Percentiles rank a stretch among this genome's conserved stretches.
These are phyloP conservation scores for Umbellularia californica DNA, from an alignment of 164 flowering plant genomes.

Conservation along the genomic window DNA sequence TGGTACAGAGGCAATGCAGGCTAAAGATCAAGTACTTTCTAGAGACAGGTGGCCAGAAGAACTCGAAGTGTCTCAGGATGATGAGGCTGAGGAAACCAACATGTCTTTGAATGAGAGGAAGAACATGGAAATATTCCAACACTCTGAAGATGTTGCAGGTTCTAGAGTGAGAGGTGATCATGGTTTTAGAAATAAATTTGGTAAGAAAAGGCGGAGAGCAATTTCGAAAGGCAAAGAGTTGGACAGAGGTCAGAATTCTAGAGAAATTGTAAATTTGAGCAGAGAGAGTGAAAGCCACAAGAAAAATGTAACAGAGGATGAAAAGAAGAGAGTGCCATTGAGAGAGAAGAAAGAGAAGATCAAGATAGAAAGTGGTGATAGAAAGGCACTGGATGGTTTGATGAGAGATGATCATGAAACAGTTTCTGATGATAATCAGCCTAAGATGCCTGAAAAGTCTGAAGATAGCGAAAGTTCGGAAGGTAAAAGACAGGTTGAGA, in stretches of 20 bases:
- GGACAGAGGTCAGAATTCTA: neutral
- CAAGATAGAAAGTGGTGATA: neutral
- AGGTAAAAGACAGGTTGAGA: neutral
- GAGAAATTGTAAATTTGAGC: neutral
- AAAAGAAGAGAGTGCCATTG: neutral
- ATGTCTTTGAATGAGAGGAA: conserved; percentile 11
- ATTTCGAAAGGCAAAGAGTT: neutral
- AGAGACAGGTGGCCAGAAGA: neutral
- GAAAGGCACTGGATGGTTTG: neutral
- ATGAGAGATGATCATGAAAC: neutral
- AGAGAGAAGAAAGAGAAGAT: neutral
- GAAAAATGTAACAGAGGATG: neutral
- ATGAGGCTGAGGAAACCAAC: conserved; percentile 6
- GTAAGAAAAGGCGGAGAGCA: conserved; percentile 31
- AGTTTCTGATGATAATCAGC: neutral
- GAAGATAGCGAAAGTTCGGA: neutral
- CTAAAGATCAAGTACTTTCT: neutral
- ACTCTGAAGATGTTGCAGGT: conserved; percentile 11
- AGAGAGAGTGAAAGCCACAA: neutral
- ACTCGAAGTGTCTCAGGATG: conserved; percentile 5
- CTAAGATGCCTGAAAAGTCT: neutral
- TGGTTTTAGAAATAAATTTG: conserved; percentile 10
- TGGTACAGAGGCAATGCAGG: neutral
- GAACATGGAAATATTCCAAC: conserved; percentile 17
- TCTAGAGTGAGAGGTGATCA: conserved; percentile 13